phyloP scores from a whole-genome alignment of 2,329 filamentous ascomycete genomes.

The Ceratocystis destructans region DNA sequence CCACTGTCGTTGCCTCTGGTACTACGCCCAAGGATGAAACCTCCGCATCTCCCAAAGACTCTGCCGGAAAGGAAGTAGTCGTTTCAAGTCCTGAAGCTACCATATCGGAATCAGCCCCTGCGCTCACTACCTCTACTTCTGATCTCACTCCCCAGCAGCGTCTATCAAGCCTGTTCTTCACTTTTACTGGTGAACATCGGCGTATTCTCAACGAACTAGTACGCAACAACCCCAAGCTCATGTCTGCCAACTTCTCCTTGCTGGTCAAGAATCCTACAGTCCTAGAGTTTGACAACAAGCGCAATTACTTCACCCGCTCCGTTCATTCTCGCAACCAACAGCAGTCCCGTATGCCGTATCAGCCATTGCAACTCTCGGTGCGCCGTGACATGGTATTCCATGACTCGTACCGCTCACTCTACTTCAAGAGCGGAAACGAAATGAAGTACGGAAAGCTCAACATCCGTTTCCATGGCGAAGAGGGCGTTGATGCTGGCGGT shows the following conservation, averaged over 20 bases:
- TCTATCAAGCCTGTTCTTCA: conserved; percentile 89
- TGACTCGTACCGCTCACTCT: conserved; percentile 95
- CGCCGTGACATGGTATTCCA: conserved; percentile 93
- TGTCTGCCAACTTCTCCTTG: conserved; percentile 94
- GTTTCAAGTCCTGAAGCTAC: conserved; percentile 29
- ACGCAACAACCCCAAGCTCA: conserved; percentile 89
- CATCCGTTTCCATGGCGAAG: conserved; percentile 92
- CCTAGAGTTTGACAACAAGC: conserved; percentile 97
- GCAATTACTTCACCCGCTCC: conserved; percentile 93
- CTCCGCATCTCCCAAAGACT: background rate
- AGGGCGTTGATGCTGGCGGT: conserved; percentile 93
- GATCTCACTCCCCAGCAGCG: conserved; percentile 50
- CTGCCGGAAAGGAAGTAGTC: conserved; percentile 1
- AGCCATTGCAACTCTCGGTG: conserved; percentile 69
- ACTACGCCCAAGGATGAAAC: background rate
- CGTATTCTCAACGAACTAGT: conserved; percentile 97
- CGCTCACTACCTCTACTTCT: conserved; percentile 51
- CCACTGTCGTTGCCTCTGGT: background rate
- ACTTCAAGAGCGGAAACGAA: conserved; percentile 91
- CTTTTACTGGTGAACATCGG: conserved; percentile 91
- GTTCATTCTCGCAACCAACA: conserved; percentile 59
- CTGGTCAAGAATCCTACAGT: conserved; percentile 98
- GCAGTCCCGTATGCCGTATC: conserved; percentile 53
- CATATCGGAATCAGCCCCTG: conserved; percentile 36
- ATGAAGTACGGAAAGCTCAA: conserved; percentile 99